phyloP scores from a whole-genome alignment of 192 early-diverging fungal species.

The Lobosporangium transversale region DNA sequence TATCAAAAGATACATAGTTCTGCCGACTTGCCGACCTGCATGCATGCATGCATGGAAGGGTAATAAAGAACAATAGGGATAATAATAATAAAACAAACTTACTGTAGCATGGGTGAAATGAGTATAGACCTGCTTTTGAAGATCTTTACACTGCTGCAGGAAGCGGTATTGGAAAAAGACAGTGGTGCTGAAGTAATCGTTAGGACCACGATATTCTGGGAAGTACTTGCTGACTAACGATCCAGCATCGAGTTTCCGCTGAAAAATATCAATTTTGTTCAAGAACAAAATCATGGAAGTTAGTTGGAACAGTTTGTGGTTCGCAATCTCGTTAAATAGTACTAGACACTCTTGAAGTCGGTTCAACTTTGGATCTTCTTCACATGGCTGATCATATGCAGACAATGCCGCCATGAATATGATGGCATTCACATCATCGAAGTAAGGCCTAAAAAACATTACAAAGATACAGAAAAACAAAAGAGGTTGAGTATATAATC shows the following conservation, averaged over 20 bases:
- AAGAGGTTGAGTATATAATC: background rate
- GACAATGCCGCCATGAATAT: constrained; percentile 76
- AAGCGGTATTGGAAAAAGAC: constrained; percentile 60
- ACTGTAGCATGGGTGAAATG: constrained; percentile 62
- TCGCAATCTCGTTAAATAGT: constrained; percentile 56
- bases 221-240: constrained; percentile 62
- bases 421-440: constrained; percentile 75
- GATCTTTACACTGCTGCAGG: constrained; percentile 51
- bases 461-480: background rate
- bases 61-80: no score
- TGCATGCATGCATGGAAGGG: no score
- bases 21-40: no score
- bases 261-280: constrained; percentile 75
- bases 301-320: constrained; percentile 59
- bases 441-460: constrained; percentile 60
- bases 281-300: constrained; percentile 71
- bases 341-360: constrained; percentile 57
- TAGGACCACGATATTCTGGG: constrained; percentile 63
- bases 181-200: constrained; percentile 57
- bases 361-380: constrained; percentile 72
- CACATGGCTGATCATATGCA: constrained; percentile 69
- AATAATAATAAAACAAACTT: no score
- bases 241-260: constrained; percentile 58
- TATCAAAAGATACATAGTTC: no score
- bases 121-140: constrained; percentile 59